Percentiles rank a stretch among this genome's conserved stretches.
phyloP scores from a whole-genome alignment of 306 rosid species.

The Luffa acutangula region DNA sequence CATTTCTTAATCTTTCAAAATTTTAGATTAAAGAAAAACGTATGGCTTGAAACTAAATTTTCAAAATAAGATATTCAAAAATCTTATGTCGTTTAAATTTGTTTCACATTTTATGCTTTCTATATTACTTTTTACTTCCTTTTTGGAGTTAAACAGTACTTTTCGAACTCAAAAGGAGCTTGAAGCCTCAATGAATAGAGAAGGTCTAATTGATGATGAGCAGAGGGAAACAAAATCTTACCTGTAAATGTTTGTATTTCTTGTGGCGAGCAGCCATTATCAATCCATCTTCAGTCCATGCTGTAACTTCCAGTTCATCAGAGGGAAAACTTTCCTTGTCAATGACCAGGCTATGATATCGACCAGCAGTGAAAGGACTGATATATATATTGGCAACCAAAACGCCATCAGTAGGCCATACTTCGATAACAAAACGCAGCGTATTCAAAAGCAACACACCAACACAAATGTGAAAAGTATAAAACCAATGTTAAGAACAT shows the following conservation, averaged over 20 bases:
- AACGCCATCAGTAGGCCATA: neutral
- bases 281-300: constrained; percentile 94
- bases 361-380: constrained; percentile 88
- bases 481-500: constrained; percentile 3
- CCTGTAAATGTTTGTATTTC: constrained; percentile 68
- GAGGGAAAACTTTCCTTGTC: constrained; percentile 80
- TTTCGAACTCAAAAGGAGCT: neutral
- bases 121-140: neutral
- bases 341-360: constrained; percentile 95
- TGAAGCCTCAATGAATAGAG: neutral
- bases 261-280: constrained; percentile 93
- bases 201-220: neutral
- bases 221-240: constrained; percentile 19
- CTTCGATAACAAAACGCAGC: neutral
- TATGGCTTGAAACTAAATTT: neutral
- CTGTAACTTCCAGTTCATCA: constrained; percentile 73
- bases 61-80: neutral
- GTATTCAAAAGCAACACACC: neutral
- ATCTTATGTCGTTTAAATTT: neutral
- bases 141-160: neutral
- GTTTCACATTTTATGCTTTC: neutral
- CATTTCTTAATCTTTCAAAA: neutral
- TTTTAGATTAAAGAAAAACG: neutral
- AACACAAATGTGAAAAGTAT: neutral
- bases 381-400: neutral